Base-by-base conservation (phyloP, 176 grass and related monocot genomes). In the Raddia guianensis region DNA sequence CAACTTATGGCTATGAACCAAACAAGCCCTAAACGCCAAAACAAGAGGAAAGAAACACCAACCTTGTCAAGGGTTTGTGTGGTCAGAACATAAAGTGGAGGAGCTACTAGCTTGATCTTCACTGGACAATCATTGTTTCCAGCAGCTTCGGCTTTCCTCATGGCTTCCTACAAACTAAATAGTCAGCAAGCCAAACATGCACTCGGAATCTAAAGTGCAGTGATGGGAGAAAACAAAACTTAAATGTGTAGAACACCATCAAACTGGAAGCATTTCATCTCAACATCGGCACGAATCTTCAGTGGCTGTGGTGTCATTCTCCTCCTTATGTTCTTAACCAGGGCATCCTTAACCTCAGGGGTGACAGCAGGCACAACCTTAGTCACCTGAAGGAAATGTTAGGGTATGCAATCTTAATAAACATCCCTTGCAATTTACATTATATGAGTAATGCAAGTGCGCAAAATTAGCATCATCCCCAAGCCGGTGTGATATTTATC, bases 21-120 rank as follows among this genome's bases (percentile, higher is more conserved):
- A 27, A 27, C 27, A 27, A 27, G 27, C 27, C 27, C 27, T 27
- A 82, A 82, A 34, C 10, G 1, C 32, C 7, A 49, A 72, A 80
- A 48, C 74, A 52, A 63, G 40, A 44, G 6, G 54, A 85, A 61
- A 35, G 72, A 66, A 82, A 71, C 63, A 82, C 44, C 12, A 84
- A 92, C 90, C 87, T 92, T 92, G 80, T 92, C 90, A 77, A 92
- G 90, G 49, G 86, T 92, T 58, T 89, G 88, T 43, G 88, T 90
- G 14, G 88, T 90, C 21, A 90, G 70, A 73, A 90, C 88, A 78
- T 90, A 90, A 44, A 86, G 88, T 11, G 88, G 88, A 73, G 88
- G 83, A 50, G 88, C 83, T 56, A 90, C 83, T 21, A 90, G 58
- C 58, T 90, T 90, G 47, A 90, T 90, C 79, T 86, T 90, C 49